Evolutionary conservation across 768 basidiomycete species (phyloP), one percentile per base, ranked within the genome.

Genomic region (Cystobasidium tubakii): DNA sequence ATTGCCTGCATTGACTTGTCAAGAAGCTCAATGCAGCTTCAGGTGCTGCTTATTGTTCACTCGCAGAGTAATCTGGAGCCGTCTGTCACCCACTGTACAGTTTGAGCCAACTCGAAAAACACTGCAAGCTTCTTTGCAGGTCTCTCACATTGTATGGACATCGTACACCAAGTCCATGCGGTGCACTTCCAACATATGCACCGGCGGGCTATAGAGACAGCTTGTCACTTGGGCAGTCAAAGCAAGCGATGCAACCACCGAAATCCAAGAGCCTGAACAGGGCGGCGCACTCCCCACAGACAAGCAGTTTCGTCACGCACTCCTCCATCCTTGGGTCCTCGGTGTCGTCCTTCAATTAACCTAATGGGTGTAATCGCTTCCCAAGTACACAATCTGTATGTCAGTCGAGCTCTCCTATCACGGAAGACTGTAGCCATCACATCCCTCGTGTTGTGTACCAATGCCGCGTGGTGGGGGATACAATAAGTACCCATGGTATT

Each of bases 291-390:
- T 6, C 29, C 17, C 29, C 6, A 6, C 57, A 6, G 57, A 60
- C 6, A 6, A 12, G 2, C 29, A 31, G 21, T 6, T 65, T 4
- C 63, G 39, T 46, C 63, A 36, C 3, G 63, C 39, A 6, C 17
- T 65, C 3, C 36, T 46, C 25, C 4, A 13, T 9, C 63, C 63
- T 10, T 65, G 63, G 63, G 34, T 65, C 19, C 63, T 65, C 36
- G 63, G 63, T n/a, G 63, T 46, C 63, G 36, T 46, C 7, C 34
- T 65, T 19, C 63, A 65, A 27, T 34, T 19, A 27, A 65, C 39
- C 36, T 65, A 7, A 36, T 46, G 9, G 63, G 63, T 27, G 23
- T 65, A 12, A 27, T 65, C 36, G 25, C 39, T 4, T 65, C 43
- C 3, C 63, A 65, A 46, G 31, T 46, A 27, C 63, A 65, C 36